phyloP scores from a whole-genome alignment of 345 rosid species.

The Odontarrhena argentea region DNA sequence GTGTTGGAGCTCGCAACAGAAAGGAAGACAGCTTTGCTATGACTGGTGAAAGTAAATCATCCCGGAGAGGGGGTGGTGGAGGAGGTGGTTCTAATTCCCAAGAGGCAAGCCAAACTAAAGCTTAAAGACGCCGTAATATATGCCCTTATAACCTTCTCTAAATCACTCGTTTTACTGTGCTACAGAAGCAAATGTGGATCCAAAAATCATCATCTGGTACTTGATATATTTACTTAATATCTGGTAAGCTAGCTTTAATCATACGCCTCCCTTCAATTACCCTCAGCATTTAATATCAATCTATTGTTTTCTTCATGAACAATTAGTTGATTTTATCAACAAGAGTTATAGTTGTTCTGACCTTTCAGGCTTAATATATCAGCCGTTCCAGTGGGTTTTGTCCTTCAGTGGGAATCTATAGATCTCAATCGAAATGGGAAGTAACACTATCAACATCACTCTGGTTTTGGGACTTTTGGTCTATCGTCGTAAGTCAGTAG shows the following conservation, averaged over 20 bases:
- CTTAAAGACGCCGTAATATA: not conserved
- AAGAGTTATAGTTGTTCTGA: constrained; percentile 11
- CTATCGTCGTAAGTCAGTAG: constrained; percentile 37
- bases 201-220: constrained; percentile 72
- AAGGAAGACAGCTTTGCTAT: constrained; percentile 47
- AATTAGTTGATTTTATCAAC: not conserved
- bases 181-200: constrained; percentile 87
- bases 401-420: constrained; percentile 36
- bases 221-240: constrained; percentile 43
- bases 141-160: constrained; percentile 24
- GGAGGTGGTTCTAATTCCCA: constrained; percentile 52
- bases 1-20: constrained; percentile 41
- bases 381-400: constrained; percentile 36
- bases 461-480: constrained; percentile 40
- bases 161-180: constrained; percentile 27
- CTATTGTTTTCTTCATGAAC: not conserved
- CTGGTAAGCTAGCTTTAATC: constrained; percentile 38
- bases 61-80: constrained; percentile 55
- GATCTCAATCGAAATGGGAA: constrained; percentile 39
- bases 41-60: constrained; percentile 55
- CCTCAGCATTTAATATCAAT: not conserved
- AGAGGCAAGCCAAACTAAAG: constrained; percentile 53
- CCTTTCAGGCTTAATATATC: constrained; percentile 37
- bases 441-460: constrained; percentile 40
- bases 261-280: not conserved